phyloP scores from a whole-genome alignment of 805 yeast species.

The Priceomyces medius region DNA sequence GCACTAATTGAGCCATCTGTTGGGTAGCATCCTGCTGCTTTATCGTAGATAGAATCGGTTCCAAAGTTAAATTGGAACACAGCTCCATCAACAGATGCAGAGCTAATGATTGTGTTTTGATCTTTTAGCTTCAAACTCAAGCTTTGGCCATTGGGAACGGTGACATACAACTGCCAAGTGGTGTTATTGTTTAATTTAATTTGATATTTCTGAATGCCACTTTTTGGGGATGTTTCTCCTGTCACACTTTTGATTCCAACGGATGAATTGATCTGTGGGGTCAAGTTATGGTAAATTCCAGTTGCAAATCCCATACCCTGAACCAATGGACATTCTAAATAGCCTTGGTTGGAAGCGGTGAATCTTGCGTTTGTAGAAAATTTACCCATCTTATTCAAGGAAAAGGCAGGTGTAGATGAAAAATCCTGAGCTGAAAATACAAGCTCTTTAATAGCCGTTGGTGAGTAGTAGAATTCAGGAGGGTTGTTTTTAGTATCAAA shows the following conservation, averaged over 20 bases:
- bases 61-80: conserved; percentile 30
- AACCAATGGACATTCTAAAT: conserved; percentile 45
- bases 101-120: conserved; percentile 18
- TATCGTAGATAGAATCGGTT: conserved; percentile 42
- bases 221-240: conserved; percentile 7
- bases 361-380: conserved; percentile 14
- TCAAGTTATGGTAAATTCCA: conserved; percentile 44
- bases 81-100: conserved; percentile 14
- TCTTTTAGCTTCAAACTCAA: conserved; percentile 23
- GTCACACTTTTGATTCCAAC: conserved; percentile 9
- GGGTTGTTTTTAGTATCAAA: conserved; percentile 11
- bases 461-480: conserved; percentile 17
- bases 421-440: conserved; percentile 8
- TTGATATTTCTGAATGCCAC: conserved; percentile 13
- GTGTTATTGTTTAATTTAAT: conserved; percentile 15
- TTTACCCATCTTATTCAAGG: conserved; percentile 11
- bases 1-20: conserved; percentile 44
- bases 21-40: conserved; percentile 63
- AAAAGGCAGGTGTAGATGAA: conserved; percentile 1
- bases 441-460: conserved; percentile 15
- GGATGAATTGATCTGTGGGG: conserved; percentile 8
- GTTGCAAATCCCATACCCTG: conserved; percentile 81
- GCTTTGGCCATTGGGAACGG: conserved; percentile 25
- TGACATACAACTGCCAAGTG: conserved; percentile 16
- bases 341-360: conserved; percentile 4